These are phyloP conservation scores for Cymodocea nodosa DNA, from an alignment of 116 monocot species.

Conservation along the genomic window DNA sequence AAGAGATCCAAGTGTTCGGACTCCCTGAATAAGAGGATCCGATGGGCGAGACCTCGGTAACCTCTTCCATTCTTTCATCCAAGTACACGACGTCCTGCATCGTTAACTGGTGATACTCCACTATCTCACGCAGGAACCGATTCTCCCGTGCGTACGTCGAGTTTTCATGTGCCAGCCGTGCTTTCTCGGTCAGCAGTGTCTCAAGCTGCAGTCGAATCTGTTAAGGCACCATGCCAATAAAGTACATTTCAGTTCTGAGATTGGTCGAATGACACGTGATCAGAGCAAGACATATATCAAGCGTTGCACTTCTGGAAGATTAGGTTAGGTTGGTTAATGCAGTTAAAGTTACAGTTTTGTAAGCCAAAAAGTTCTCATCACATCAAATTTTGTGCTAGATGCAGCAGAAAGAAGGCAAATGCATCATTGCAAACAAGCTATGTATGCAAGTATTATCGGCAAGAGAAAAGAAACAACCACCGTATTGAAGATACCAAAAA, in stretches of 20 bases:
- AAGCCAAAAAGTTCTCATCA: neutral
- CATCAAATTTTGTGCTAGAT: neutral
- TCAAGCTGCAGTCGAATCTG: conserved; percentile 77
- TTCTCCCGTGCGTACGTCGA: conserved; percentile 63
- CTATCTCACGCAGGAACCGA: conserved; percentile 74
- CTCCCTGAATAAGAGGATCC: neutral
- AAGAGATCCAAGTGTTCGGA: conserved; percentile 2
- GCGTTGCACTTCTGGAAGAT: no score
- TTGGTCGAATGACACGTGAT: neutral
- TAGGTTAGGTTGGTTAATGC: neutral
- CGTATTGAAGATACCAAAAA: neutral
- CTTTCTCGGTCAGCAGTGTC: conserved; percentile 70
- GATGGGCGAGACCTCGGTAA: conserved; percentile 26
- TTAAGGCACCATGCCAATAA: conserved; percentile 1
- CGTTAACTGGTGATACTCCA: conserved; percentile 79
- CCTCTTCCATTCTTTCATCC: conserved; percentile 48
- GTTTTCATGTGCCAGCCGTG: conserved; percentile 66
- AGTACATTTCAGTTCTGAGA: neutral
- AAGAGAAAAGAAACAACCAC: neutral
- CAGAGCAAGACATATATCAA: neutral
- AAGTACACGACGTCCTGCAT: conserved; percentile 50
- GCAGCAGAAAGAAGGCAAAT: neutral
- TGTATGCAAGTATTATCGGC: neutral
- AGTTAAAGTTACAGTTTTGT: neutral
- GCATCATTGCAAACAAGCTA: neutral